These are phyloP conservation scores for Phytopythium oedochilum DNA, from an alignment of 352 stramenopile species.

Conservation along the genomic window DNA sequence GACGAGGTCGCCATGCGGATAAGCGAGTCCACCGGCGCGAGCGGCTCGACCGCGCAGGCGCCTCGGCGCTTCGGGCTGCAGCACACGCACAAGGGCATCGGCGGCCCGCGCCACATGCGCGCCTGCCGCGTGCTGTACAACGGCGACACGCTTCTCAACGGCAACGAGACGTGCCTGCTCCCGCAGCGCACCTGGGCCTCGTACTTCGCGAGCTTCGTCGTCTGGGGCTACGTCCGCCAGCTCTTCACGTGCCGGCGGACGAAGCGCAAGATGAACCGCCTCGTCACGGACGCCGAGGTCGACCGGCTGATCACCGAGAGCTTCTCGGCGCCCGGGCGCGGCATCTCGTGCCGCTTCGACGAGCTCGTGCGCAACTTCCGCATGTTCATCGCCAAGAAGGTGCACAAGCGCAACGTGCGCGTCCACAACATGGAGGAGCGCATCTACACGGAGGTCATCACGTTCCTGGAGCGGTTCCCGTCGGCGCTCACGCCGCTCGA, in stretches of 20 bases:
- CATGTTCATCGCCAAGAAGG: slow-evolving; percentile 79
- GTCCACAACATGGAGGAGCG: slow-evolving; percentile 61
- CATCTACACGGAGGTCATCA: slow-evolving; percentile 70
- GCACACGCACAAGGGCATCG: slow-evolving; percentile 39
- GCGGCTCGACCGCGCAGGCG: slow-evolving; percentile 4
- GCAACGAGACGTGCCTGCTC: slow-evolving; percentile 58
- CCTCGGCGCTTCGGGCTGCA: slow-evolving; percentile 40
- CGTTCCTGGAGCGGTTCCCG: slow-evolving; percentile 71
- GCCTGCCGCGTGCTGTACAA: slow-evolving; percentile 72
- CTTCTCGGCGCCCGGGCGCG: slow-evolving; percentile 50
- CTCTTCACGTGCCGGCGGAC: slow-evolving; percentile 33
- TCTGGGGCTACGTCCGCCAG: slow-evolving; percentile 40
- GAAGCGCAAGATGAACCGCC: slow-evolving; percentile 39
- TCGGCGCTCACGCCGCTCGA: slow-evolving; percentile 60
- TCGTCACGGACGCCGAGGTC: slow-evolving; percentile 66
- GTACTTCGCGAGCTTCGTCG: slow-evolving; percentile 53
- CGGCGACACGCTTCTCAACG: slow-evolving; percentile 62
- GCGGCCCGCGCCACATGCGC: slow-evolving; percentile 51
- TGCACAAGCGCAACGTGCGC: slow-evolving; percentile 47
- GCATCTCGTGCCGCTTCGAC: slow-evolving; percentile 77
- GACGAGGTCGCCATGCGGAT: slow-evolving; percentile 38
- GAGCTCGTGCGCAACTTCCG: slow-evolving; percentile 78
- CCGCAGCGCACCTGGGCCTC: slow-evolving; percentile 43
- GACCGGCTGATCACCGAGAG: slow-evolving; percentile 59
- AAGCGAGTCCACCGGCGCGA: slow-evolving; percentile 26